phyloP scores from a whole-genome alignment of 805 yeast genomes.

The Metschnikowia picachoensis region DNA sequence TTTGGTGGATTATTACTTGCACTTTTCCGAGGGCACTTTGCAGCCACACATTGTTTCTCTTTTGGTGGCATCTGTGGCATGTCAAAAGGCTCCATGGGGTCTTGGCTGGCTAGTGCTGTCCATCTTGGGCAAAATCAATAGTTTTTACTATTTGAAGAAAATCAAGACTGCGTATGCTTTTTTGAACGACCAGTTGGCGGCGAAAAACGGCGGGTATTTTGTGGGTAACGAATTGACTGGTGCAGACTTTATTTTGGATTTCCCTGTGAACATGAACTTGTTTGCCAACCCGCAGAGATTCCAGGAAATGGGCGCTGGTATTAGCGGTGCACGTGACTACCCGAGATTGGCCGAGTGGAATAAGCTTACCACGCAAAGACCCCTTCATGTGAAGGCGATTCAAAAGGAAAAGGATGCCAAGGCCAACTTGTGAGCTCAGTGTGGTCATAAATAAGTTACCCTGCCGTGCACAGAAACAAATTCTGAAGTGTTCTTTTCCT shows the following conservation, averaged over 20 bases:
- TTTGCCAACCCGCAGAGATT: slow-evolving; percentile 10
- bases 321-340: slow-evolving; percentile 7
- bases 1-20: slow-evolving; percentile 23
- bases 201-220: slow-evolving; percentile 33
- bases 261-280: slow-evolving; percentile 26
- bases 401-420: slow-evolving; percentile 9
- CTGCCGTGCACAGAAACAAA: too few species aligned
- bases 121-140: slow-evolving; percentile 23
- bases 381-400: slow-evolving; percentile 8
- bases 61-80: slow-evolving; percentile 25
- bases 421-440: neutral
- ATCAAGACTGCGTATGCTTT: slow-evolving; percentile 22
- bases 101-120: slow-evolving; percentile 19
- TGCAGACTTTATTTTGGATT: slow-evolving; percentile 37
- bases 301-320: slow-evolving; percentile 7
- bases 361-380: slow-evolving; percentile 14
- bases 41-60: slow-evolving; percentile 23
- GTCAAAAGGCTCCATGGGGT: slow-evolving; percentile 27
- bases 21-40: slow-evolving; percentile 25
- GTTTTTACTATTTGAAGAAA: slow-evolving; percentile 25
- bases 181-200: slow-evolving; percentile 28
- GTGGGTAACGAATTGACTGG: slow-evolving; percentile 36
- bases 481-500: too few species aligned
- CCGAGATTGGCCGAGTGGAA: slow-evolving; percentile 20
- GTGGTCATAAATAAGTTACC: too few species aligned